Percentiles rank a stretch among this genome's conserved stretches.
These are phyloP conservation scores for Leonotis leonurus DNA, from an alignment of 257 asterid species.

Conservation along the genomic window DNA sequence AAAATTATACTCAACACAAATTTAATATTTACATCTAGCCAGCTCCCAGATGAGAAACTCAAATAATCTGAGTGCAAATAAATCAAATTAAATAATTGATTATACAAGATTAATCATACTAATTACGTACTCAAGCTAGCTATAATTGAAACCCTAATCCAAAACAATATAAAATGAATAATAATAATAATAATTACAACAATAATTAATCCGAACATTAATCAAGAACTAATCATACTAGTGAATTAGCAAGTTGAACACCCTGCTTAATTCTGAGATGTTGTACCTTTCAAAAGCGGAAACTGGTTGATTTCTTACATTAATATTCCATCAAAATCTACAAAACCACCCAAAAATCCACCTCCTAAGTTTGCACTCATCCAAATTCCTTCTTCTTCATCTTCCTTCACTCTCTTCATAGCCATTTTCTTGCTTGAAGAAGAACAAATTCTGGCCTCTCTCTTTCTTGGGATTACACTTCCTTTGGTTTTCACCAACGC, in stretches of 20 bases:
- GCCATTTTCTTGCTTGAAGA: conserved; percentile 31
- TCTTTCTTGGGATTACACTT: not conserved
- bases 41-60: conserved; percentile 11
- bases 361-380: conserved; percentile 53
- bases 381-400: conserved; percentile 78
- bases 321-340: conserved; percentile 53
- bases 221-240: not conserved
- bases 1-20: not conserved
- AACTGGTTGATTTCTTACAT: conserved; percentile 45
- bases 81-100: not conserved
- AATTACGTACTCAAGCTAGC: not conserved
- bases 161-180: not conserved
- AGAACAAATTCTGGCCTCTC: conserved; percentile 11
- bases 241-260: not conserved
- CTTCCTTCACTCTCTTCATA: conserved; percentile 49
- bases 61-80: not conserved
- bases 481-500: not conserved
- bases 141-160: not conserved
- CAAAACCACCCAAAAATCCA: conserved; percentile 58
- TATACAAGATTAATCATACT: not conserved
- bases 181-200: not conserved
- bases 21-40: not conserved
- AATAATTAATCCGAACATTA: not conserved
- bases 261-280: not conserved
- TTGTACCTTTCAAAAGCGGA: conserved; percentile 17